Conservation (phyloP, 768 basidiomycete species). For the Agrocybe chaxingu region DNA sequence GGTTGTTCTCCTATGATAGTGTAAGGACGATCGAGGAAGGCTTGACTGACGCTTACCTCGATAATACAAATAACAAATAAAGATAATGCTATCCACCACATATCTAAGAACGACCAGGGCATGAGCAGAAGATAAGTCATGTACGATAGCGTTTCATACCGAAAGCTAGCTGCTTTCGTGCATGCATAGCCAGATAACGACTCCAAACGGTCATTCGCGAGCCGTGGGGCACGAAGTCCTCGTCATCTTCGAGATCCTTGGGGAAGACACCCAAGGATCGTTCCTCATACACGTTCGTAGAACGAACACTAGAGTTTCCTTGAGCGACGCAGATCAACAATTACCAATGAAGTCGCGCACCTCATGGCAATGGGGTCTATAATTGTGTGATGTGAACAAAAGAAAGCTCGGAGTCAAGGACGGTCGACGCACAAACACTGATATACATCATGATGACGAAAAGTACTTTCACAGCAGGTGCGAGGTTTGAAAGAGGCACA, state of each 20-base stretch:
- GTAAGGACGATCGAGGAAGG: neutral
- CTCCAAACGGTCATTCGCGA: slow-evolving; percentile 67
- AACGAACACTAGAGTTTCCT: slow-evolving; percentile 61
- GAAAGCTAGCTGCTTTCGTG: slow-evolving; percentile 86
- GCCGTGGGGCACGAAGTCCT: slow-evolving; percentile 38
- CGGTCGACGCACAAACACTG: slow-evolving; percentile 59
- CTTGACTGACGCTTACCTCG: slow-evolving; percentile 52
- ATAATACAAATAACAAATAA: slow-evolving; percentile 91
- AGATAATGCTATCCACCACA: slow-evolving; percentile 92
- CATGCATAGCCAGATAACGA: slow-evolving; percentile 77
- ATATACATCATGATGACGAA: slow-evolving; percentile 96
- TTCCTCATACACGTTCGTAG: slow-evolving; percentile 94
- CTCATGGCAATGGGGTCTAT: slow-evolving; percentile 81
- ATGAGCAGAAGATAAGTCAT: neutral
- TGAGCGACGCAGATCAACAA: neutral
- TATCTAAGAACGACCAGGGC: slow-evolving; percentile 48
- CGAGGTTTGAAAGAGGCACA: slow-evolving; percentile 69
- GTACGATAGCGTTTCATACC: slow-evolving; percentile 38
- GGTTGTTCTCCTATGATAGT: slow-evolving; percentile 45
- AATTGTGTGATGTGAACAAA: neutral
- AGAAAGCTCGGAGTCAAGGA: neutral
- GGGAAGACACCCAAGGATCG: slow-evolving; percentile 78
- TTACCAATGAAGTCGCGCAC: slow-evolving; percentile 26
- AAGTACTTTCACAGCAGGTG: slow-evolving; percentile 87
- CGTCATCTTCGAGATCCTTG: slow-evolving; percentile 48